A percentile compares a stretch with the other conserved stretches of the same genome.
phyloP scores from a whole-genome alignment of 2,329 filamentous ascomycete species.

The Fusarium continuum region DNA sequence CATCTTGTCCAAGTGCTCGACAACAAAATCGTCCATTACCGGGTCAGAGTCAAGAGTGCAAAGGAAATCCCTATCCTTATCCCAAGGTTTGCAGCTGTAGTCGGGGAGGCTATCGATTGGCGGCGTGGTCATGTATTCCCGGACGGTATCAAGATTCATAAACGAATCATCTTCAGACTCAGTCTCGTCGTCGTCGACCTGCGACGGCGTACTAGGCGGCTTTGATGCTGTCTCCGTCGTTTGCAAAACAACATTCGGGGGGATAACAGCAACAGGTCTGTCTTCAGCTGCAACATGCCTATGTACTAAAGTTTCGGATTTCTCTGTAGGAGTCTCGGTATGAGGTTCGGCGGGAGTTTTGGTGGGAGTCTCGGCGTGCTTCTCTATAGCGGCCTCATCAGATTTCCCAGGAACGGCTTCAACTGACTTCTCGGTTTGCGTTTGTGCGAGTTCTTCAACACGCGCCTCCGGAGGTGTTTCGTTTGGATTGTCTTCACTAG shows the following conservation, averaged over 20 bases:
- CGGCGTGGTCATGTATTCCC: conserved; percentile 63
- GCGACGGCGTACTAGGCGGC: conserved; percentile 58
- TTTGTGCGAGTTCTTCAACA: not conserved
- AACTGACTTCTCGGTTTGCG: not conserved
- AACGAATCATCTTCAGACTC: conserved; percentile 64
- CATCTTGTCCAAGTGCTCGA: conserved; percentile 56
- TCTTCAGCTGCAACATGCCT: not conserved
- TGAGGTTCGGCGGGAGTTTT: not conserved
- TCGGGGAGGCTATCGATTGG: conserved; percentile 63
- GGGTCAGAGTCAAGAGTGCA: conserved; percentile 53
- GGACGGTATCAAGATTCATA: conserved; percentile 58
- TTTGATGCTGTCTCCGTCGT: conserved; percentile 47
- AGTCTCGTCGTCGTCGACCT: conserved; percentile 62
- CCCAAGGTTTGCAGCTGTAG: conserved; percentile 58
- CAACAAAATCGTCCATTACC: conserved; percentile 56
- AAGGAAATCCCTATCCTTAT: conserved; percentile 57
- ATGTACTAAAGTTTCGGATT: not conserved
- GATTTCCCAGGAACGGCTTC: not conserved
- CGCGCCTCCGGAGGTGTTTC: not conserved
- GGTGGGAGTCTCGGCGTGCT: not conserved
- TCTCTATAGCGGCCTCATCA: not conserved
- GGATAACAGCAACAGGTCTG: not conserved
- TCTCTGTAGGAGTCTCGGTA: not conserved
- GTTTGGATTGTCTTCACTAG: not conserved
- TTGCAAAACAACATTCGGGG: conserved; percentile 37